Base-by-base conservation (phyloP, 2,329 filamentous ascomycete genomes). In the Thielaviopsis ethacetica region DNA sequence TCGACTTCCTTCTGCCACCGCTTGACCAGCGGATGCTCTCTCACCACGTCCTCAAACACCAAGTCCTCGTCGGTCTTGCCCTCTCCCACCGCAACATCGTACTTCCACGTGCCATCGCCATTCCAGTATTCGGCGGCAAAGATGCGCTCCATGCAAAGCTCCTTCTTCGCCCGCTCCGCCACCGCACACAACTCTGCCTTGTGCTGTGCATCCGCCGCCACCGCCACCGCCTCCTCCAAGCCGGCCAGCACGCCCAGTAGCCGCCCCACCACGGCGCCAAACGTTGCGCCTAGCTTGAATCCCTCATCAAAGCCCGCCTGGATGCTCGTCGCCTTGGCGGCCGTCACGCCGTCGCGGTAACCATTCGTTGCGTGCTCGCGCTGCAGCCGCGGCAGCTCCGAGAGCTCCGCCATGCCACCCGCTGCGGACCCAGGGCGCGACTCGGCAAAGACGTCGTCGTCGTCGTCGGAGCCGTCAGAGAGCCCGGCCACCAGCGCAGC, bases 281-380 rank as follows among this genome's bases (percentile, higher is more conserved):
- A 73, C 56, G 85, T 83, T 0, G 89, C 91, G 13, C 93, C 93
- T 0, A 97, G 76, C 15, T 82, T 77, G 68, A 90, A 97, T 0
- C 91, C 91, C 63, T 91, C 88, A 68, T 98, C 93, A 67, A 98
- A 97, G 0, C 91, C 91, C 15, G 77, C 76, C 71, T 98, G 93
- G 26, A 96, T 81, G 65, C 83, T 85, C 54, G 77, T 72, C 26
- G 80, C 80, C 69, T 97, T 97, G 34, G 86, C 86, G 2, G 74
- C 75, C 0, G 85, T 79, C 57, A 97, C 80, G 52, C 91, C 93
- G 66, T 96, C 91, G 61, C 91, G 85, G 71, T 97, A 97, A 21
- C 93, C 93, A 47, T 87, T 84, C 7, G 87, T 96, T 57, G 82
- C 79, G 69, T 95, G 89, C 59, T 86, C 83, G 50, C 81, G 78